phyloP scores from a whole-genome alignment of 2,329 filamentous ascomycete species.

The Pseudogymnoascus sp. region DNA sequence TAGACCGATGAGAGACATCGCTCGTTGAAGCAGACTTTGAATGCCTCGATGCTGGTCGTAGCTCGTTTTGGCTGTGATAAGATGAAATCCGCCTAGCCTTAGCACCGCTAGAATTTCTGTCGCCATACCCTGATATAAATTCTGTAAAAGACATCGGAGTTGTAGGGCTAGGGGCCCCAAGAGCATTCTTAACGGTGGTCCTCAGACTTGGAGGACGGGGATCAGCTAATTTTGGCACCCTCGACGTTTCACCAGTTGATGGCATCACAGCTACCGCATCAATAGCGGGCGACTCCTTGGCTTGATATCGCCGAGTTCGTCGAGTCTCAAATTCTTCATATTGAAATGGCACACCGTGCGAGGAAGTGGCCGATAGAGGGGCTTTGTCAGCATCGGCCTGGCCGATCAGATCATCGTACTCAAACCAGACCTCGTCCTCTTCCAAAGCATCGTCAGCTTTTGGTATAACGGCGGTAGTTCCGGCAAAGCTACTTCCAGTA shows the following conservation, averaged over 20 bases:
- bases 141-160: slow-evolving; percentile 38
- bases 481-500: slow-evolving; percentile 44
- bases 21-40: slow-evolving; percentile 18
- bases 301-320: slow-evolving; percentile 13
- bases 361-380: slow-evolving; percentile 47
- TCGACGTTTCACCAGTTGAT: slow-evolving; percentile 13
- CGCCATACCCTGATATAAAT: slow-evolving; percentile 33
- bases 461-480: slow-evolving; percentile 60
- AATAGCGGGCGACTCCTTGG: slow-evolving; percentile 20
- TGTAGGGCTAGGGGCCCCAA: slow-evolving; percentile 36
- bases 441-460: slow-evolving; percentile 51
- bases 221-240: not conserved
- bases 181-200: slow-evolving; percentile 42
- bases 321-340: slow-evolving; percentile 40
- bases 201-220: slow-evolving; percentile 40
- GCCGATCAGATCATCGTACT: slow-evolving; percentile 83
- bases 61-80: slow-evolving; percentile 25
- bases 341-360: slow-evolving; percentile 48
- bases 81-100: slow-evolving; percentile 25
- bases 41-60: slow-evolving; percentile 19
- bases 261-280: slow-evolving; percentile 14
- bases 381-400: slow-evolving; percentile 43
- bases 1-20: slow-evolving; percentile 16
- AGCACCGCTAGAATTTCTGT: slow-evolving; percentile 27
- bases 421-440: slow-evolving; percentile 82